Conservation (phyloP, 2,329 filamentous ascomycete genomes). For the Daldinia eschscholtzii region DNA sequence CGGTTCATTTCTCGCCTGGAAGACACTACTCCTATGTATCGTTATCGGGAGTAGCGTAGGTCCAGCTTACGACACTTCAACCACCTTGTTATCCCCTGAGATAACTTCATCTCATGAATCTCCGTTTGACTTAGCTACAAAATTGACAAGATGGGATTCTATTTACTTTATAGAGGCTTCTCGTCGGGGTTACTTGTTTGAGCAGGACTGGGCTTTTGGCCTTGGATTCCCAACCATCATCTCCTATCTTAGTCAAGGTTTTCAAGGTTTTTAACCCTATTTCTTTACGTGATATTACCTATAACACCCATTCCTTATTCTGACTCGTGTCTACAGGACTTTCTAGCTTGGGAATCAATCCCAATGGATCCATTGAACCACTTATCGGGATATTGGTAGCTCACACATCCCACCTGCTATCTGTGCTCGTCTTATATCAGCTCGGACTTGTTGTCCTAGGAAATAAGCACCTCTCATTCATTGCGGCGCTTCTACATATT, state of each 20-base stretch:
- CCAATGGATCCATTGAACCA: slow-evolving; percentile 53
- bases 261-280: slow-evolving; percentile 47
- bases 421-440: slow-evolving; percentile 77
- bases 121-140: slow-evolving; percentile 60
- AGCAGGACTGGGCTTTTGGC: slow-evolving; percentile 90
- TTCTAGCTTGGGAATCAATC: slow-evolving; percentile 45
- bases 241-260: slow-evolving; percentile 54
- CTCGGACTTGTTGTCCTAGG: slow-evolving; percentile 71
- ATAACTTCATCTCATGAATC: slow-evolving; percentile 51
- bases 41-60: slow-evolving; percentile 65
- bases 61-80: slow-evolving; percentile 84
- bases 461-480: slow-evolving; percentile 69
- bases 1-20: slow-evolving; percentile 72
- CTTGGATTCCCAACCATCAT: slow-evolving; percentile 60
- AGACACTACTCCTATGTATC: slow-evolving; percentile 72
- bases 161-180: slow-evolving; percentile 78
- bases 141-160: slow-evolving; percentile 83
- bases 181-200: slow-evolving; percentile 74
- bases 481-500: slow-evolving; percentile 80
- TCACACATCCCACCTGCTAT: slow-evolving; percentile 80
- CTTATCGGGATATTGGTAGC: slow-evolving; percentile 75
- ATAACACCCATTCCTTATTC: slow-evolving; percentile 1
- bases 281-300: slow-evolving; percentile 8
- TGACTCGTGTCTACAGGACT: slow-evolving; percentile 42
- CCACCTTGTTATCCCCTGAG: slow-evolving; percentile 64